Base-by-base conservation (phyloP, 805 yeast genomes). In the Metschnikowia noctiluminum region DNA sequence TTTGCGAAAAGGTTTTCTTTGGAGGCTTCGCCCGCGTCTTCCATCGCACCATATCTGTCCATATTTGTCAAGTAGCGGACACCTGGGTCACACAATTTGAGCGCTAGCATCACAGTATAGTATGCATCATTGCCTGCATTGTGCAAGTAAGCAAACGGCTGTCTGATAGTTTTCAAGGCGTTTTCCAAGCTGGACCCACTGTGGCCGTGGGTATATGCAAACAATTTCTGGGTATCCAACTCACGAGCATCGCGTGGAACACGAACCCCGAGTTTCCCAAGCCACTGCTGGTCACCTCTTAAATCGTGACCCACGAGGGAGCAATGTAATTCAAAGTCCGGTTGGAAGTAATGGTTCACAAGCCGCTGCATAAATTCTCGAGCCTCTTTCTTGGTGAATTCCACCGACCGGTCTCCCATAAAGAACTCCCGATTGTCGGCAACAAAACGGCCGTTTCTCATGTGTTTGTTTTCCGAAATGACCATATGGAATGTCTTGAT, bases 61-160 rank as follows among this genome's bases (percentile, higher is more conserved):
- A 41, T 21, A 26, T 35, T 35, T 12, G 42, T 27, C 39, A 43
- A 38, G 30, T 21, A 7, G 11, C 53, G 49, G 36, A 46, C 48
- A 28, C 39, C 26, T 10, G 66, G 66, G 36, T 62, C 66, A 28
- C 62, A 56, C 40, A 54, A 53, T 11, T 57, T 58, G 44, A 62
- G 40, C 8, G 62, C 64, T n/a, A 62, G 62, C 40, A 62, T 36
- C 8, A 62, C 40, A 7, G 66, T 62, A 48, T 53, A 62, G 49
- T 62, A 62, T 6, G 66, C 65, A 38, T 62, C 65, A 46, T 62
- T 62, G 31, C 60, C 64, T 2, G 66, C 65, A 36, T 61, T 62
- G 46, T 62, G 66, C 39, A 62, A 53, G 30, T 45, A 42, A 3
- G 59, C 57, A 35, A 54, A 60, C 7, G 65, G 65, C 16, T 62